Conservation (phyloP, 2,329 filamentous ascomycete species). For the Plenodomus biglobosus region DNA sequence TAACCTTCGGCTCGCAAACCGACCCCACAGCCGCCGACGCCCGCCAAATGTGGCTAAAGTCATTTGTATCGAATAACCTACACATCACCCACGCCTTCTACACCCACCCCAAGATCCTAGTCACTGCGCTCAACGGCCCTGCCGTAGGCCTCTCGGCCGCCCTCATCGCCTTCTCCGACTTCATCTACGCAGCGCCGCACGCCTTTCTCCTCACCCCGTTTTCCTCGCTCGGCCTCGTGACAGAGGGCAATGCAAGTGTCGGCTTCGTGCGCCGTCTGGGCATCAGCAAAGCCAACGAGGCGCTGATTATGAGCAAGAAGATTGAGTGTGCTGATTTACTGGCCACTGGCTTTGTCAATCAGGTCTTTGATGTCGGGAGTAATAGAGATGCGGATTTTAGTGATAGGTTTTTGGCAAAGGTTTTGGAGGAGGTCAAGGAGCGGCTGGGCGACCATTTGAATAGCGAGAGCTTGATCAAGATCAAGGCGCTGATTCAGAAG, state of each 20-base stretch:
- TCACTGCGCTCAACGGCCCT: conserved; percentile 89
- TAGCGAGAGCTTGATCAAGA: conserved; percentile 74
- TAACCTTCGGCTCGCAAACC: conserved; percentile 57
- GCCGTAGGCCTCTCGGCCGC: conserved; percentile 87
- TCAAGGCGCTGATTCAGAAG: conserved; percentile 79
- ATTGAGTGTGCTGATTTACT: conserved; percentile 74
- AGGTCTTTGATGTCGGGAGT: conserved; percentile 65
- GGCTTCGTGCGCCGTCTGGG: conserved; percentile 81
- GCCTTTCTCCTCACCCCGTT: conserved; percentile 91
- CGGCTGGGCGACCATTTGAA: conserved; percentile 77
- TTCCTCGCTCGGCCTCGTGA: conserved; percentile 82
- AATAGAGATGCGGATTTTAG: conserved; percentile 54
- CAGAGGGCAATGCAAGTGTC: conserved; percentile 79
- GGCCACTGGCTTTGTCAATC: conserved; percentile 79
- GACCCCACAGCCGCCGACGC: conserved; percentile 39
- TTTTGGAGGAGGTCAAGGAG: conserved; percentile 79
- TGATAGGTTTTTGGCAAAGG: conserved; percentile 68
- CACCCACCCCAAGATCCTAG: conserved; percentile 89
- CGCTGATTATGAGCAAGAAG: conserved; percentile 83
- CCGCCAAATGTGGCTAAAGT: conserved; percentile 64
- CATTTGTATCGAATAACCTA: conserved; percentile 82
- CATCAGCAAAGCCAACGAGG: conserved; percentile 82
- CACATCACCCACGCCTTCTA: conserved; percentile 90
- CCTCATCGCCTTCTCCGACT: conserved; percentile 80
- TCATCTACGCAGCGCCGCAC: conserved; percentile 80